Base-by-base conservation (phyloP, 2,329 filamentous ascomycete species). In the Fusarium kyushuense region DNA sequence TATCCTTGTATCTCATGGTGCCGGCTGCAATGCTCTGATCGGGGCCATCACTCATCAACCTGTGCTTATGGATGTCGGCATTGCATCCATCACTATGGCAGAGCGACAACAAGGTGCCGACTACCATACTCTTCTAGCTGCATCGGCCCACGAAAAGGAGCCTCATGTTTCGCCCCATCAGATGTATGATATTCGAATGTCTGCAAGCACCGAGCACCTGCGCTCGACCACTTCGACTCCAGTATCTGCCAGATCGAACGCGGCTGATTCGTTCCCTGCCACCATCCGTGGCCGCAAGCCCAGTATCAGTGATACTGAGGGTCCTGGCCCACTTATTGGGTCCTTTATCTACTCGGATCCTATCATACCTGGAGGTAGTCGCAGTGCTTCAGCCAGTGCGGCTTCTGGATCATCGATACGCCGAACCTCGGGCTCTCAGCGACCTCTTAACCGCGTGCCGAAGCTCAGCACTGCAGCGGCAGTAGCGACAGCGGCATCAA, bases 1-100 rank as follows among this genome's bases (percentile, higher is more conserved):
- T 17, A 85, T 99, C 40, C 81, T 99, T 10, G 92, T 99, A 23
- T 97, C 96, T 0, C 96, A 99, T 76, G 95, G 95, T 25, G 96
- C 96, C 16, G 96, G 96, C 38, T 97, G 95, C 80, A 99, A 99
- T 80, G 96, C 96, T 4, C 81, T 99, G 43, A 94, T 99, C 65
- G 94, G 95, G 14, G 94, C 94, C 27, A 87, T 99, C 68, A 96
- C 94, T 1, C 92, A 95, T 63, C 92, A 97, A 74, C 95, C 96
- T 0, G 94, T 97, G 0, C 84, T 99, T 16, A 88, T 97, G 74
- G 94, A 98, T 75, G 91, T 98, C 17, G 91, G 90, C 29, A 92
- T 97, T 80, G 92, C 95, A 1, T 97, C 94, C 5, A 84, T 99
- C 48, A 97, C 95, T 2, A 92, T 97, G 89, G 95, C 95, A 6